Conservation (phyloP, 345 rosid species). For the Geranium rotundifolium region DNA sequence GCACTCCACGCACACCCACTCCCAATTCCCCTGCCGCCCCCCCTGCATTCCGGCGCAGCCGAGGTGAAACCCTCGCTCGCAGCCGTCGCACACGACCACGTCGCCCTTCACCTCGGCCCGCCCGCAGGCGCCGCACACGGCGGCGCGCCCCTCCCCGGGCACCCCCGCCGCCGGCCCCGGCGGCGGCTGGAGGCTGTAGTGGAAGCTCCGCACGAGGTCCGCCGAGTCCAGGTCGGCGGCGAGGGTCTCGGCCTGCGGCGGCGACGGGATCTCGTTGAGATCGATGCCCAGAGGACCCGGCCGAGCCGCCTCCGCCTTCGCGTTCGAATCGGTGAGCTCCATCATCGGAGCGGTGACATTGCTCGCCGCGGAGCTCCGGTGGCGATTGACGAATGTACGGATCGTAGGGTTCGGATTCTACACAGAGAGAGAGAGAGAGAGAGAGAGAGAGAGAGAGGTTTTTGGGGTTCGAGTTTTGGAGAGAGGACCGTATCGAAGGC, state of each 20-base stretch:
- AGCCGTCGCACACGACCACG: conserved; percentile 79
- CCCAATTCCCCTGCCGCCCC: conserved; percentile 22
- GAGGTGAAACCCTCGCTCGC: conserved; percentile 79
- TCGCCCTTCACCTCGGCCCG: conserved; percentile 14
- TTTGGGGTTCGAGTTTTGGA: neutral
- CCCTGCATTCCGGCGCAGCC: conserved; percentile 35
- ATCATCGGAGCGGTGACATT: conserved; percentile 17
- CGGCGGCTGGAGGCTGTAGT: conserved; percentile 53
- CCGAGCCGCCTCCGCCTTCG: conserved; percentile 9
- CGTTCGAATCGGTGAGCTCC: conserved; percentile 33
- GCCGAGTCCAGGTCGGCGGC: conserved; percentile 26
- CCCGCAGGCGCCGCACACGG: conserved; percentile 1
- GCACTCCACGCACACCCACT: conserved; percentile 81
- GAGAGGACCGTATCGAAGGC: neutral
- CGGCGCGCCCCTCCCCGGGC: conserved; percentile 14
- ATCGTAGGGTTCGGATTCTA: neutral
- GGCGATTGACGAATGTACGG: neutral
- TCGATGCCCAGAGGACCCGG: conserved; percentile 65
- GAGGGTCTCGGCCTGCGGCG: conserved; percentile 23
- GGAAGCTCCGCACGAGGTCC: conserved; percentile 50
- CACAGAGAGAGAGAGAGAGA: neutral
- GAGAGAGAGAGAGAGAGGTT: neutral
- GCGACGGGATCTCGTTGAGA: conserved; percentile 94
- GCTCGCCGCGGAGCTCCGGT: neutral
- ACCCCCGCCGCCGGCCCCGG: conserved; percentile 40